A percentile compares a stretch with the other conserved stretches of the same genome.
These are phyloP conservation scores for Astrothelium subdiscretum DNA, from an alignment of 495 filamentous ascomycete species.

Conservation along the genomic window DNA sequence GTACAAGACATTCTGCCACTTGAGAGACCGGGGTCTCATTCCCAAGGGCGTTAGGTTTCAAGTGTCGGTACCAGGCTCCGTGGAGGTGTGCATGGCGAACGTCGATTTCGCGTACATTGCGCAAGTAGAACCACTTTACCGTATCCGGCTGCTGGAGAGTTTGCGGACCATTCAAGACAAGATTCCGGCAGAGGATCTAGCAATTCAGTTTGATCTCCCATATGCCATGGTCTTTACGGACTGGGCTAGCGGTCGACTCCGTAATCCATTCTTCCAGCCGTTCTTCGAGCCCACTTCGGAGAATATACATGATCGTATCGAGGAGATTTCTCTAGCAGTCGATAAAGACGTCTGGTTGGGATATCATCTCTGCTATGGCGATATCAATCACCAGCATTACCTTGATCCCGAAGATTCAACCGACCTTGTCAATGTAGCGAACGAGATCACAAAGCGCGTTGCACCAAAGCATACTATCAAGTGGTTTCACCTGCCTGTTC, in stretches of 20 bases:
- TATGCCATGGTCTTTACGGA: slow-evolving; percentile 30
- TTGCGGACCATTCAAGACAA: slow-evolving; percentile 25
- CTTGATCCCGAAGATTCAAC: slow-evolving; percentile 25
- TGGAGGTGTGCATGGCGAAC: slow-evolving; percentile 22
- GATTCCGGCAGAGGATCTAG: slow-evolving; percentile 33
- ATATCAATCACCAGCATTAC: slow-evolving; percentile 32
- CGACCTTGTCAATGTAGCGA: slow-evolving; percentile 3
- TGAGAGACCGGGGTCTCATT: slow-evolving; percentile 23
- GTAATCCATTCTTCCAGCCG: slow-evolving; percentile 17
- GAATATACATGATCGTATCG: slow-evolving; percentile 27
- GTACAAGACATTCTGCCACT: slow-evolving; percentile 24
- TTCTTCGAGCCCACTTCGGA: slow-evolving; percentile 27
- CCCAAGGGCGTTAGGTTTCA: slow-evolving; percentile 28
- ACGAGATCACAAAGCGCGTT: not conserved
- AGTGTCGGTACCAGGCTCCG: slow-evolving; percentile 28
- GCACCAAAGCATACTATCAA: slow-evolving; percentile 15
- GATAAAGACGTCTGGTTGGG: slow-evolving; percentile 28
- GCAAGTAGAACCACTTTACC: slow-evolving; percentile 31
- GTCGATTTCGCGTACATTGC: slow-evolving; percentile 20
- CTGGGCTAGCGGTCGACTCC: slow-evolving; percentile 1
- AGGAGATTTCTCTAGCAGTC: slow-evolving; percentile 24
- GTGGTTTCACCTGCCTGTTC: slow-evolving; percentile 38
- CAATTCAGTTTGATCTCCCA: slow-evolving; percentile 35
- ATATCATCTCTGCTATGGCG: slow-evolving; percentile 39
- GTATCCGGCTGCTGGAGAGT: slow-evolving; percentile 23